Evolutionary conservation across 1,139 yeast genomes (phyloP), one percentile per base, ranked within the genome.

Genomic region (Yamadazyma taylorii): DNA sequence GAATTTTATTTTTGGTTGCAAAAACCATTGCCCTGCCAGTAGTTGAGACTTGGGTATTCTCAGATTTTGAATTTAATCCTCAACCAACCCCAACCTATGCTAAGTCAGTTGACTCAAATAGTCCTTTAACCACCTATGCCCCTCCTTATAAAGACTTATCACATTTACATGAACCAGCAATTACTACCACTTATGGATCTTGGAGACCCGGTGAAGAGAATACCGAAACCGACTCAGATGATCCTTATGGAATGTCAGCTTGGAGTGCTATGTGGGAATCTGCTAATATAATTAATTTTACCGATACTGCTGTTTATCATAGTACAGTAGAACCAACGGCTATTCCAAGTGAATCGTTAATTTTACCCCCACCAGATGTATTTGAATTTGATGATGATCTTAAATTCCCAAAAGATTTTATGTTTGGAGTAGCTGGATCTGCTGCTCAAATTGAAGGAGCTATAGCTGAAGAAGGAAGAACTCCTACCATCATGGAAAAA

Each of bases 361-460:
- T 52, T 16, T 35, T 48, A 35, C 55, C 57, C 7, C 58, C 61
- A 14, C 41, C 42, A 14, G 55, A 52, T 33, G 37, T 50, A 8
- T 53, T 51, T 32, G 14, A 21, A 3, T 53, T 51, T 32, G 51
- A 44, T 26, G 41, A 44, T 21, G 35, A 43, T 9, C 43, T 49
- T 37, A 48, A 43, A 24, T 55, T 53, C 32, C 58, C 61, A 3
- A 31, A 34, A 15, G 53, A 41, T 21, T 55, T 56, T 35, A 30
- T 52, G 12, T 48, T 53, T 26, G 61, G 61, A 4, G 59, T 53
- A 12, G 60, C 61, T 5, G 60, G 58, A 4, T 50, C 54, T n/a
- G 61, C 61, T 8, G 49, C 50, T 34, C 70, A 64, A 42, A 55
- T 61, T 32, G 70, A 64, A 50, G 70, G 69, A 15, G 67, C 69